phyloP scores from a whole-genome alignment of 148 eudicot species.

The Spergularia marina region DNA sequence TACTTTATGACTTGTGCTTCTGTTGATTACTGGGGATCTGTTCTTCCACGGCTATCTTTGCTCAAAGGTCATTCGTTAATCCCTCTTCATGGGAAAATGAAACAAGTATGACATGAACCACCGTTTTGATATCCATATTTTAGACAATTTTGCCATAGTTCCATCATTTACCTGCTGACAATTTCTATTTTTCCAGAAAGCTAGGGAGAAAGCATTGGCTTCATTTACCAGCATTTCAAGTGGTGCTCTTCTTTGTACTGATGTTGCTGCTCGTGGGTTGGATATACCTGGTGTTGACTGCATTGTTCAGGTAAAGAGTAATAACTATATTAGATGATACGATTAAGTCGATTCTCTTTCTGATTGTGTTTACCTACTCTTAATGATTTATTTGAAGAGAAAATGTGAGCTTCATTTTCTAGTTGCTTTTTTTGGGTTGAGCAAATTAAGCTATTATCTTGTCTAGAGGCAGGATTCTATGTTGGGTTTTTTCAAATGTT shows the following conservation, averaged over 20 bases:
- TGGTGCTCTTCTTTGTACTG: slow-evolving; percentile 93
- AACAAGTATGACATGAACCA: slow-evolving; percentile 52
- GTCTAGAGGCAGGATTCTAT: neutral
- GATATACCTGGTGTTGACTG: slow-evolving; percentile 98
- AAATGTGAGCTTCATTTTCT: neutral
- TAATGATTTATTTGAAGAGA: neutral
- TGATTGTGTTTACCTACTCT: neutral
- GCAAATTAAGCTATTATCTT: neutral
- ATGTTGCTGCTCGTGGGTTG: slow-evolving; percentile 98
- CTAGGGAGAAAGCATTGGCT: slow-evolving; percentile 82
- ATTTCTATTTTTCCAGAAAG: slow-evolving; percentile 36
- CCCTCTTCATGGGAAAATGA: slow-evolving; percentile 92
- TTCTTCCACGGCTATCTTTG: slow-evolving; percentile 64
- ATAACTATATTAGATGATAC: neutral
- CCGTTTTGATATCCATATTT: neutral
- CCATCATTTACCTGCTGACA: neutral
- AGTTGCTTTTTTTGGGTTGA: neutral
- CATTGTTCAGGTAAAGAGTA: slow-evolving; percentile 64
- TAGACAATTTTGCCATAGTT: neutral
- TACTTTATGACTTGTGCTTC: slow-evolving; percentile 96
- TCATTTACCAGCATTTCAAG: slow-evolving; percentile 71
- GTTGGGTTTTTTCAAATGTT: neutral
- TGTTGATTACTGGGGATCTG: slow-evolving; percentile 95
- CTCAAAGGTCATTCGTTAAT: slow-evolving; percentile 63
- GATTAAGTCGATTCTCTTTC: neutral